Evolutionary conservation across 2,329 filamentous ascomycete genomes (phyloP).

Genomic region (Dactylellina leptospora): DNA sequence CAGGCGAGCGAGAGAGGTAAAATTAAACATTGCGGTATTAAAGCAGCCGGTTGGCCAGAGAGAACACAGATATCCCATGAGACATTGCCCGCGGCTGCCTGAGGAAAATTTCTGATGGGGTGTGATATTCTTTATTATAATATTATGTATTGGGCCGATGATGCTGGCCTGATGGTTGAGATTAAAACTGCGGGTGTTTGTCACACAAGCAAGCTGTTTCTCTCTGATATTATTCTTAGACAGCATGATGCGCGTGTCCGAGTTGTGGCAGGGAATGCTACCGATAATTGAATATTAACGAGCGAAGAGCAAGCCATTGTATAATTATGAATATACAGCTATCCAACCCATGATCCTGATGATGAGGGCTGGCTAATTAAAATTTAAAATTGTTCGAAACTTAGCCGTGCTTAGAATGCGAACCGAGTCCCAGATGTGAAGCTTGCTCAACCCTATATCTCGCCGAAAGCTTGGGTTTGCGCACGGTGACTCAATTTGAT

Average conservation of each 20-base stretch:
- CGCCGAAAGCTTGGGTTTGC: conserved; percentile 25
- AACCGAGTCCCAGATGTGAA: conserved; percentile 25
- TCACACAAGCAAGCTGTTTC: too few relatives aligned
- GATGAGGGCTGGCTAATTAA: conserved; percentile 22
- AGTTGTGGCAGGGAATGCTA: conserved; percentile 35
- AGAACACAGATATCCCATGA: conserved; percentile 22
- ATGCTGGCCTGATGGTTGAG: neutral
- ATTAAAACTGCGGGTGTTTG: neutral
- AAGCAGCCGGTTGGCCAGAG: conserved; percentile 14
- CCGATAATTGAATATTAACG: conserved; percentile 41
- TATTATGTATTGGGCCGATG: too few relatives aligned
- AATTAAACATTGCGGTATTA: conserved; percentile 42
- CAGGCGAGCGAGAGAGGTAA: conserved; percentile 3
- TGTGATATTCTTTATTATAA: conserved; percentile 5
- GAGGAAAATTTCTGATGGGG: conserved; percentile 1
- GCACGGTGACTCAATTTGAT: conserved; percentile 14
- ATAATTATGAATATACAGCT: conserved; percentile 16
- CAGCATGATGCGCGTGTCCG: conserved; percentile 18
- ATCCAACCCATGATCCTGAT: conserved; percentile 31
- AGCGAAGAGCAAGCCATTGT: conserved; percentile 7
- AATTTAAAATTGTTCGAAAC: conserved; percentile 31
- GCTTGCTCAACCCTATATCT: conserved; percentile 6
- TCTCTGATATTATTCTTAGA: conserved; percentile 15
- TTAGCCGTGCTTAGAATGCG: conserved; percentile 29
- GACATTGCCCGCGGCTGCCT: conserved; percentile 24